phyloP scores from a whole-genome alignment of 805 yeast genomes.

The Sugiyamaella qingdaonensis region DNA sequence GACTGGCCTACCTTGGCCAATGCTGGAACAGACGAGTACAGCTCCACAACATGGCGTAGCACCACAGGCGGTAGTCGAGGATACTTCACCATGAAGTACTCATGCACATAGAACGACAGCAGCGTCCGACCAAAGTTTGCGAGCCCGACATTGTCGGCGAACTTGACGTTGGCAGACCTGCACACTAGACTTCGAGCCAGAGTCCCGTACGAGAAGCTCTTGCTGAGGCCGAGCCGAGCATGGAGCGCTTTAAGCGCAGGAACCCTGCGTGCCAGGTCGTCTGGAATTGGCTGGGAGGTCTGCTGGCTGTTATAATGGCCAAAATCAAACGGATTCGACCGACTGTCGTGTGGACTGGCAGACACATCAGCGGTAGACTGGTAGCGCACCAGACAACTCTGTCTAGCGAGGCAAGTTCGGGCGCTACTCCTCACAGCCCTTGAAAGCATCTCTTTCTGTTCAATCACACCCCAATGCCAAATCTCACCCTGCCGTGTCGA shows the following conservation, averaged over 20 bases:
- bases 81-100: conserved; percentile 65
- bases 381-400: neutral
- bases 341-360: conserved; percentile 7
- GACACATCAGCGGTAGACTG: conserved; percentile 4
- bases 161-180: conserved; percentile 38
- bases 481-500: neutral
- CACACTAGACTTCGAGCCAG: conserved; percentile 80
- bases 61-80: conserved; percentile 88
- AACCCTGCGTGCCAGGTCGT: conserved; percentile 52
- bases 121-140: conserved; percentile 78
- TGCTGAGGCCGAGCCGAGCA: conserved; percentile 64
- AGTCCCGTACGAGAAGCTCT: conserved; percentile 53
- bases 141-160: conserved; percentile 72
- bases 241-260: conserved; percentile 79
- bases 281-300: conserved; percentile 37
- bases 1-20: conserved; percentile 60
- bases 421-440: neutral
- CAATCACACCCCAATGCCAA: neutral
- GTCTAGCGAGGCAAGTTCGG: neutral
- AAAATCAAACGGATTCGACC: conserved; percentile 30
- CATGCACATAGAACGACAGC: conserved; percentile 69
- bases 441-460: neutral
- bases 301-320: conserved; percentile 26
- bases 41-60: conserved; percentile 67
- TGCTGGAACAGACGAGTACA: conserved; percentile 65